Evolutionary conservation across 2,329 filamentous ascomycete genomes (phyloP).

Genomic region (Fusarium sp.): DNA sequence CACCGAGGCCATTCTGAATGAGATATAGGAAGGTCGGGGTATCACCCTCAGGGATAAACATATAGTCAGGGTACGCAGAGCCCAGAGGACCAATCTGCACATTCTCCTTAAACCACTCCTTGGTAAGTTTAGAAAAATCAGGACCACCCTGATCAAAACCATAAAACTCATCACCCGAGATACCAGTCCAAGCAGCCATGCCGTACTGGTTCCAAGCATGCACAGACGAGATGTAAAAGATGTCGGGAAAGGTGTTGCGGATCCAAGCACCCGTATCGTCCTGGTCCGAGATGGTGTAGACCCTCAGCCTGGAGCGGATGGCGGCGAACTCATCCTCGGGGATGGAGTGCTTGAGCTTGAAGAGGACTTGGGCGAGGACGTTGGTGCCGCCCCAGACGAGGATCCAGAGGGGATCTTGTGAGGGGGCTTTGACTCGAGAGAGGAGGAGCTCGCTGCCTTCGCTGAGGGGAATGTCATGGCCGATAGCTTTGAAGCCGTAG

Average conservation of each 20-base stretch:
- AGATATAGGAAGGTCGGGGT: constrained; percentile 59
- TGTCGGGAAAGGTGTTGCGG: constrained; percentile 58
- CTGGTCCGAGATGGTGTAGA: constrained; percentile 67
- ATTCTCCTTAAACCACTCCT: constrained; percentile 60
- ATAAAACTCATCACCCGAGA: constrained; percentile 53
- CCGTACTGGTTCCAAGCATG: constrained; percentile 65
- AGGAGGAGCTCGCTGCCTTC: constrained; percentile 55
- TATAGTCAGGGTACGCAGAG: constrained; percentile 54
- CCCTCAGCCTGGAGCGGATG: constrained; percentile 54
- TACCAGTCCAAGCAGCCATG: constrained; percentile 63
- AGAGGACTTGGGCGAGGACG: constrained; percentile 58
- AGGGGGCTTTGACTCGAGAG: constrained; percentile 36
- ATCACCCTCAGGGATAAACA: constrained; percentile 63
- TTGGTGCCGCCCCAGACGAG: constrained; percentile 63
- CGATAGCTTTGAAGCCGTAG: constrained; percentile 48
- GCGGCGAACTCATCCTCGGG: constrained; percentile 45
- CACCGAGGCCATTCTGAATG: constrained; percentile 47
- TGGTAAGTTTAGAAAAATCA: constrained; percentile 56
- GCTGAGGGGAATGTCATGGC: constrained; percentile 44
- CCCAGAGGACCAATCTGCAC: constrained; percentile 60
- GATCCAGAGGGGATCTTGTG: constrained; percentile 57
- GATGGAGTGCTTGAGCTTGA: constrained; percentile 45
- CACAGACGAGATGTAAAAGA: constrained; percentile 63
- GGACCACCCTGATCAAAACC: constrained; percentile 46
- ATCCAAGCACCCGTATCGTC: constrained; percentile 66